These are phyloP conservation scores for Tolypocladium sp. DNA, from an alignment of 2,329 filamentous ascomycete genomes.

Conservation along the genomic window DNA sequence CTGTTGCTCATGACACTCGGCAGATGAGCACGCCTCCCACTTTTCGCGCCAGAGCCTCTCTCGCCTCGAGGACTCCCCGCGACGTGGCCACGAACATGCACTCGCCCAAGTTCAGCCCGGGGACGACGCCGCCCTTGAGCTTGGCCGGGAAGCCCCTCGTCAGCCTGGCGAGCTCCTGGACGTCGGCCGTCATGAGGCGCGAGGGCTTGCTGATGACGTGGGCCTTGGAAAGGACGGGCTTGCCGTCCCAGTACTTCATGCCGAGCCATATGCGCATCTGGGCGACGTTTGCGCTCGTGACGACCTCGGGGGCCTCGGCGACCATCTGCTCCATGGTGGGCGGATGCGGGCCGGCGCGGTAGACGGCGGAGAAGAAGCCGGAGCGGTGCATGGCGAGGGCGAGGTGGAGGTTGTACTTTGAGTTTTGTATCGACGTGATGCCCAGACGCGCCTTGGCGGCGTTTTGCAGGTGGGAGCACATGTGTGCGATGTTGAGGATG, in stretches of 20 bases:
- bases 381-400: slow-evolving; percentile 70
- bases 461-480: slow-evolving; percentile 89
- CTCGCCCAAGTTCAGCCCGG: slow-evolving; percentile 72
- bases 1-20: slow-evolving; percentile 41
- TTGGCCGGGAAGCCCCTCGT: slow-evolving; percentile 56
- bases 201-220: slow-evolving; percentile 64
- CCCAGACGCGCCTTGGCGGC: slow-evolving; percentile 74
- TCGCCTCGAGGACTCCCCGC: slow-evolving; percentile 66
- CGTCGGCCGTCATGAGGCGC: slow-evolving; percentile 57
- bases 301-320: slow-evolving; percentile 39
- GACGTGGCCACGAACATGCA: slow-evolving; percentile 73
- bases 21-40: slow-evolving; percentile 75
- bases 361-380: slow-evolving; percentile 74
- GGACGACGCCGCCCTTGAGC: slow-evolving; percentile 55
- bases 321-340: slow-evolving; percentile 37
- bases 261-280: slow-evolving; percentile 76
- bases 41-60: slow-evolving; percentile 74
- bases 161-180: slow-evolving; percentile 53
- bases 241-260: slow-evolving; percentile 80
- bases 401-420: slow-evolving; percentile 70
- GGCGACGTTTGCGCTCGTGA: slow-evolving; percentile 64
- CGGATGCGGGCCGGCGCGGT: slow-evolving; percentile 54
- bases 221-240: slow-evolving; percentile 66
- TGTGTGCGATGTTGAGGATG: slow-evolving; percentile 64
- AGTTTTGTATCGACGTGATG: slow-evolving; percentile 73